Percentiles rank a stretch among this genome's conserved stretches.
These are phyloP conservation scores for Microcos paniculata DNA, from an alignment of 345 rosid species.

Conservation along the genomic window DNA sequence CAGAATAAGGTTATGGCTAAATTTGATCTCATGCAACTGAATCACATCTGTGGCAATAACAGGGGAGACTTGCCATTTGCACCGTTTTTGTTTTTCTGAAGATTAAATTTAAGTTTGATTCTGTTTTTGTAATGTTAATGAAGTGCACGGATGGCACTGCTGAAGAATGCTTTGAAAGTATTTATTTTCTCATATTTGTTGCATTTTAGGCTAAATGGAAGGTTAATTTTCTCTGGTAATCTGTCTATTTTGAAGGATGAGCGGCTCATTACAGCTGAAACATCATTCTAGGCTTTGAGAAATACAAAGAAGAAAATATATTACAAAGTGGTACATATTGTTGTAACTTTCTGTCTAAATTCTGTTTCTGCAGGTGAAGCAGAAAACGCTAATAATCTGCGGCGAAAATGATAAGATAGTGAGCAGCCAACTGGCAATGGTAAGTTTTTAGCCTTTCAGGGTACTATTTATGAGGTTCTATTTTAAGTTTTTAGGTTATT, in stretches of 20 bases:
- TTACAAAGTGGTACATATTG: not conserved
- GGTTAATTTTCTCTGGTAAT: not conserved
- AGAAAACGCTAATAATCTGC: slow-evolving; percentile 60
- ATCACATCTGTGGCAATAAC: not conserved
- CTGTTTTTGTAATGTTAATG: not conserved
- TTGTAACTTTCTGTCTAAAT: not conserved
- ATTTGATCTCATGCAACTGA: not conserved
- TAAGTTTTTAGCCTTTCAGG: slow-evolving; percentile 33
- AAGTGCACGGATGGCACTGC: not conserved
- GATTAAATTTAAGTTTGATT: slow-evolving; percentile 3
- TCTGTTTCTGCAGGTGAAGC: slow-evolving; percentile 51
- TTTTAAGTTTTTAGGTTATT: not conserved
- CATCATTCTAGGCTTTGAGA: not conserved
- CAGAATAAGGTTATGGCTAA: not conserved
- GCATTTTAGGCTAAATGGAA: not conserved
- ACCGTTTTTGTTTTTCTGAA: too few relatives aligned
- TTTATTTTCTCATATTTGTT: not conserved
- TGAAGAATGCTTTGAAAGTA: not conserved
- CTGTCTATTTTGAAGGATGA: not conserved
- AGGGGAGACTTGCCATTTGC: too few relatives aligned
- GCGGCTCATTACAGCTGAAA: not conserved
- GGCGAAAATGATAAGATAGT: slow-evolving; percentile 77
- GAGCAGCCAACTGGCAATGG: slow-evolving; percentile 56
- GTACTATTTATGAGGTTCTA: not conserved
- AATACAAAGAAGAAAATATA: not conserved